A percentile compares a stretch with the other conserved stretches of the same genome.
phyloP scores from a whole-genome alignment of 2,329 filamentous ascomycete genomes.

The Cercospora zeae-maydis region DNA sequence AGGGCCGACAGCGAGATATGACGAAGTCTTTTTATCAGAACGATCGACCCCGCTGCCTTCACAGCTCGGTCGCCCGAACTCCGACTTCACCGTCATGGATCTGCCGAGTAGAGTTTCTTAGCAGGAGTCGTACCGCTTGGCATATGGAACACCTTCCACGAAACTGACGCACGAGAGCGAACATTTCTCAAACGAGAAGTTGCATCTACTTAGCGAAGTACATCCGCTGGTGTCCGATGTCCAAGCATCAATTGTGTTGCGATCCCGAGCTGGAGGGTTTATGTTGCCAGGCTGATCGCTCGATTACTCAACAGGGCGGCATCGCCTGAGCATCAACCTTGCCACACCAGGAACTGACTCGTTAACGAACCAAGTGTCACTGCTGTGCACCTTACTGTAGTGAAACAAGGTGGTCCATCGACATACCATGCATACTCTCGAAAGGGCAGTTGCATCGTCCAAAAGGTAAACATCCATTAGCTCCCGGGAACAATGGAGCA shows the following conservation, averaged over 20 bases:
- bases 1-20: not conserved
- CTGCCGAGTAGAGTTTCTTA: not conserved
- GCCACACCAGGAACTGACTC: not conserved
- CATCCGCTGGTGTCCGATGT: constrained; percentile 1
- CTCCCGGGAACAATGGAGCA: not conserved
- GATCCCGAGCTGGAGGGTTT: not conserved
- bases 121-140: not conserved
- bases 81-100: not conserved
- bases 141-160: not conserved
- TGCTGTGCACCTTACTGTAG: not conserved
- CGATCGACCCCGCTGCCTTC: not conserved
- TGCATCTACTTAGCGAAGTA: not conserved
- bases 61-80: not conserved
- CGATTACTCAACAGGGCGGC: not conserved
- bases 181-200: not conserved
- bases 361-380: not conserved
- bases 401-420: not conserved
- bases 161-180: not conserved
- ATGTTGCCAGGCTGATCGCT: not conserved
- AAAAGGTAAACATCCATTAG: not conserved
- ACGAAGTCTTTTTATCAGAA: not conserved
- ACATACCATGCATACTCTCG: not conserved
- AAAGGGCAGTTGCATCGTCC: not conserved
- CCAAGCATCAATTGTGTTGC: constrained; percentile 3
- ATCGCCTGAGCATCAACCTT: not conserved